These are phyloP conservation scores for Euphorbia tirucalli DNA, from an alignment of 345 rosid genomes.

Conservation along the genomic window DNA sequence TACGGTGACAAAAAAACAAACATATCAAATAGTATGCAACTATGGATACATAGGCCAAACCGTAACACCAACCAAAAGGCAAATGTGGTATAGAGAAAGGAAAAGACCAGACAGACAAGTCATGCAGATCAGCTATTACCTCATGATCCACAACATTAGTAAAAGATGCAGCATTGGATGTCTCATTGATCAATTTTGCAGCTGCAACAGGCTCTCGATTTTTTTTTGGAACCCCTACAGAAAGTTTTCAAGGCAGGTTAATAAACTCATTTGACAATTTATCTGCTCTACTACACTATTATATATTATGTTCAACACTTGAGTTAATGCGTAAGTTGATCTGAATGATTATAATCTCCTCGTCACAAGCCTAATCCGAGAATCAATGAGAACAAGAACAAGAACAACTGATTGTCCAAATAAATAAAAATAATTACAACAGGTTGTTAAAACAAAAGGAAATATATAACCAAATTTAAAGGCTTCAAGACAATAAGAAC, in stretches of 20 bases:
- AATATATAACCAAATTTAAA: neutral
- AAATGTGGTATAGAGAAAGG: neutral
- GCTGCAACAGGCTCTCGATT: conserved; percentile 29
- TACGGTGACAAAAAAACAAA: neutral
- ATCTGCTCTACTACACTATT: neutral
- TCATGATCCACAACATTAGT: conserved; percentile 32
- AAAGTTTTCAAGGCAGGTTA: conserved; percentile 18
- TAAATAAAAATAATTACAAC: neutral
- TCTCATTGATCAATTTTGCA: conserved; percentile 31
- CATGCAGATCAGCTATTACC: conserved; percentile 34
- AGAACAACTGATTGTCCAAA: neutral
- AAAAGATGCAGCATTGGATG: conserved; percentile 27
- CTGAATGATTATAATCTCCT: conserved; percentile 3
- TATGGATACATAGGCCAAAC: neutral
- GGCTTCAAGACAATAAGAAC: neutral
- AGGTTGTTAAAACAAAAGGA: neutral
- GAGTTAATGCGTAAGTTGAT: neutral
- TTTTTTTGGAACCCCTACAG: conserved; percentile 45
- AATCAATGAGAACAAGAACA: neutral
- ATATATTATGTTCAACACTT: neutral
- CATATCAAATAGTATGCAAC: neutral
- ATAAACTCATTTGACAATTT: neutral
- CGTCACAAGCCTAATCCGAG: neutral
- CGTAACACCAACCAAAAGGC: neutral
- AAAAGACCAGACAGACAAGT: neutral